Conservation (phyloP, 1,284 basidiomycete genomes). For the Rhodotorula sp. region DNA sequence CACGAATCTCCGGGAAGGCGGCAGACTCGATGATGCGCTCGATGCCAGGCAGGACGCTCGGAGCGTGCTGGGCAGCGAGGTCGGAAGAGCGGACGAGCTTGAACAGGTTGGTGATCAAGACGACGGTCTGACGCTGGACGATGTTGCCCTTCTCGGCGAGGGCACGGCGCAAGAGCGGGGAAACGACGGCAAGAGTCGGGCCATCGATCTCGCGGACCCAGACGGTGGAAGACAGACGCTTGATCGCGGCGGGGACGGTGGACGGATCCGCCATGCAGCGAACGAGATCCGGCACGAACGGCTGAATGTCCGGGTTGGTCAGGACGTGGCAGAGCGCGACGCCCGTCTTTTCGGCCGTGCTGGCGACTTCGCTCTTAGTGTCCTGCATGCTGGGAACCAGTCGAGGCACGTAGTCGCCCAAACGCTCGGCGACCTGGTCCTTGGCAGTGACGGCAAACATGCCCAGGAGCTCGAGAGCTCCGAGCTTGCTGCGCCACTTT, state of each 20-base stretch:
- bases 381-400: constrained; percentile 94
- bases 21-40: constrained; percentile 86
- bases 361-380: constrained; percentile 90
- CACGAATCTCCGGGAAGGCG: constrained; percentile 95
- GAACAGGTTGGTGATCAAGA: constrained; percentile 95
- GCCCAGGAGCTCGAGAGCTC: constrained; percentile 67
- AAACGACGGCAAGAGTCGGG: constrained; percentile 92
- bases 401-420: constrained; percentile 78
- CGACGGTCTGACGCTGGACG: constrained; percentile 71
- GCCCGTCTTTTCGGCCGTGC: constrained; percentile 87
- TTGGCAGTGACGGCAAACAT: constrained; percentile 54
- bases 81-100: constrained; percentile 92
- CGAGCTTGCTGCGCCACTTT: constrained; percentile 95
- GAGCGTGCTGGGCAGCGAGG: constrained; percentile 85
- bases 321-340: constrained; percentile 86
- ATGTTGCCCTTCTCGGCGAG: constrained; percentile 91
- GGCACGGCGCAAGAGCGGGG: constrained; percentile 86
- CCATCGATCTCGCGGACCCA: constrained; percentile 97
- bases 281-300: constrained; percentile 86
- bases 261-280: constrained; percentile 83
- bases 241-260: constrained; percentile 86
- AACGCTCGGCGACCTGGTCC: constrained; percentile 79
- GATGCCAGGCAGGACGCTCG: constrained; percentile 84
- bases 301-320: constrained; percentile 87
- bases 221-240: constrained; percentile 87